Evolutionary conservation across 1,139 yeast genomes (phyloP).

Genomic region (Nakaseomyces bracarensis): DNA sequence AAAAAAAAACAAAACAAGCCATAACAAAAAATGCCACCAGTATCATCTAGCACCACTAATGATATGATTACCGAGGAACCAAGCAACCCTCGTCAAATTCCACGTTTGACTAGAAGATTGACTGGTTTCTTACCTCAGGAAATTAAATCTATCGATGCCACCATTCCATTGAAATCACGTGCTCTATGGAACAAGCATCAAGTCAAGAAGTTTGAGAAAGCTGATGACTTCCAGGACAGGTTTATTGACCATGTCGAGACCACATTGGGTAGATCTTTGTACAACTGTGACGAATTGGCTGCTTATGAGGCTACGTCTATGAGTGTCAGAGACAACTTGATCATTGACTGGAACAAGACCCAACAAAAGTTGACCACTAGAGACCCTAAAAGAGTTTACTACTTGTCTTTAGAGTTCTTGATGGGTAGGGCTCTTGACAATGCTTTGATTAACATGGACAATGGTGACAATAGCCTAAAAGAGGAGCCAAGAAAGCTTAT

Average conservation of each 20-base stretch:
- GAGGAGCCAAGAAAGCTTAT: slow-evolving; percentile 41
- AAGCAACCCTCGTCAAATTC: slow-evolving; percentile 24
- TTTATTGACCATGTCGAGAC: slow-evolving; percentile 86
- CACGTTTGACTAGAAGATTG: slow-evolving; percentile 54
- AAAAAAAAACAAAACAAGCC: no score
- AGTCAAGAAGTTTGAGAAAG: slow-evolving; percentile 42
- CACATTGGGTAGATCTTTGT: slow-evolving; percentile 77
- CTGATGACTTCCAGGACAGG: slow-evolving; percentile 56
- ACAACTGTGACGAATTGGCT: slow-evolving; percentile 85
- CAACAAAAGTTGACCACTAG: slow-evolving; percentile 81
- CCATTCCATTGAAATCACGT: slow-evolving; percentile 72
- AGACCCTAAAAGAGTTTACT: slow-evolving; percentile 83
- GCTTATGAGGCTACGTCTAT: slow-evolving; percentile 86
- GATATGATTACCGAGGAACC: slow-evolving; percentile 30
- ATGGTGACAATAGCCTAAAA: slow-evolving; percentile 27
- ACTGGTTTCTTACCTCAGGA: slow-evolving; percentile 91
- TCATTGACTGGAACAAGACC: slow-evolving; percentile 87
- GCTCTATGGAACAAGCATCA: slow-evolving; percentile 66
- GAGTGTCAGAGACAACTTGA: slow-evolving; percentile 69
- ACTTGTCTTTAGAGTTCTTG: slow-evolving; percentile 77
- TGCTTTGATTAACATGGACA: slow-evolving; percentile 72
- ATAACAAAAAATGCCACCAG: slow-evolving; percentile 8
- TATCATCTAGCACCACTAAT: slow-evolving; percentile 19
- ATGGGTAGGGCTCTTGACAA: slow-evolving; percentile 97
- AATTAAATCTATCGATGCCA: slow-evolving; percentile 70